Base-by-base conservation (phyloP, 2,329 filamentous ascomycete species). In the Exophiala mesophila region DNA sequence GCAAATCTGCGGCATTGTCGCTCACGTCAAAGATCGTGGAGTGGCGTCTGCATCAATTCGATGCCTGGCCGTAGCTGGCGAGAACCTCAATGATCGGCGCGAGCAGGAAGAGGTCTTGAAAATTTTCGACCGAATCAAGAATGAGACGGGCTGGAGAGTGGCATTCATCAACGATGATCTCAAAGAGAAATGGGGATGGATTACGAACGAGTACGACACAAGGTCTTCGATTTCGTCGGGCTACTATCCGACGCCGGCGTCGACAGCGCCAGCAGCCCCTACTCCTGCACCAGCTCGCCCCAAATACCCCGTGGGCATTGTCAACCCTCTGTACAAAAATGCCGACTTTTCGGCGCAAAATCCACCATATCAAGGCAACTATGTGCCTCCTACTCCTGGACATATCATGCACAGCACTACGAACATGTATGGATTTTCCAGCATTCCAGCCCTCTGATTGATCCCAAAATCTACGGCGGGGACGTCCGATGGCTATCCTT, bases 1-100 rank as follows among this genome's bases (percentile, higher is more conserved):
- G 53, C 83, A 89, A 59, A 83, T 94, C 17, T 96, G 89, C 59
- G 90, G 90, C 10, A 94, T 97, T 49, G 81, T 86, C 17, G 85
- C 87, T 2, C 88, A 94, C 59, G 80, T 83, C 38, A 85, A 88
- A 56, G 88, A 94, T 59, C 74, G 76, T 18, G 86, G 85, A 19
- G 80, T 95, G 21, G 80, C 84, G 7, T 84, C 79, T 36, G 81
- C 94, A 7, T 86, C 86, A 2, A 78, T 92, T 28, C 83, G 85
- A 7, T 88, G 84, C 23, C 72, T 96, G 5, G 80, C 82, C 28
- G 83, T 92, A 41, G 86, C 86, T 2, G 83, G 83, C 5, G 79
- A 85, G 55, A 82, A 82, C 37, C 70, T 97, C 3, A 78, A 76
- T 0, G 73, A 80, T 39, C 72, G 74, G 3, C 69, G 74, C 19